These are phyloP conservation scores for Trichoderma erinaceum DNA, from an alignment of 495 filamentous ascomycete genomes.

Conservation along the genomic window DNA sequence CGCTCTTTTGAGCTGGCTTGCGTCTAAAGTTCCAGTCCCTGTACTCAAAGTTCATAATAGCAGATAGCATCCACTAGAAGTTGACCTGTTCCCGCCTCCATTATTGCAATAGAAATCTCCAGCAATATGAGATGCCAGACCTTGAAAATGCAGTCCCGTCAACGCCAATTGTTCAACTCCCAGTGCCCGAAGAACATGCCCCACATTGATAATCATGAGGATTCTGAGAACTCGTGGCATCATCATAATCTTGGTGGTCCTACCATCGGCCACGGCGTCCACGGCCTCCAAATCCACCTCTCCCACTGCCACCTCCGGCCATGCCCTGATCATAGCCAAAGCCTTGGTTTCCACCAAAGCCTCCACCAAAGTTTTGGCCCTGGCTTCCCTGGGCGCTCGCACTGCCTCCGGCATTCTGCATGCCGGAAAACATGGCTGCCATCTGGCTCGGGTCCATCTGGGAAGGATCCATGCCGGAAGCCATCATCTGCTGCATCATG, in stretches of 20 bases:
- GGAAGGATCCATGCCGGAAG: constrained; percentile 70
- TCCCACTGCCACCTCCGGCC: constrained; percentile 35
- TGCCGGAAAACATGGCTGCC: constrained; percentile 45
- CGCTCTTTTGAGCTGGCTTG: too few species aligned
- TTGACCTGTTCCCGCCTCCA: too few species aligned
- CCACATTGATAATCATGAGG: neutral
- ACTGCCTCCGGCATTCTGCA: constrained; percentile 36
- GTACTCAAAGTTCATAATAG: neutral
- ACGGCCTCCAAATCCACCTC: constrained; percentile 40
- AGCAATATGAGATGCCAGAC: too few species aligned
- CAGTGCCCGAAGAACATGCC: neutral
- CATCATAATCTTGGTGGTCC: neutral
- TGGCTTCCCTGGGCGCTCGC: constrained; percentile 37
- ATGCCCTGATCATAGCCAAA: constrained; percentile 53
- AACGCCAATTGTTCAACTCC: neutral
- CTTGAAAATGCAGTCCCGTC: neutral
- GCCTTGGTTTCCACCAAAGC: constrained; percentile 37
- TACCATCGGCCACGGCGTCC: constrained; percentile 36
- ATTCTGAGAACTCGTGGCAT: neutral
- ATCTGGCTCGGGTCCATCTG: constrained; percentile 61
- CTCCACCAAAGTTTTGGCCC: constrained; percentile 39
- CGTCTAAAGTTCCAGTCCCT: too few species aligned
- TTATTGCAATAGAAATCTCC: too few species aligned
- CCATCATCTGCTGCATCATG: constrained; percentile 78
- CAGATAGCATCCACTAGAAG: neutral